Base-by-base conservation (phyloP, 2,329 filamentous ascomycete genomes). In the Capronia epimyces region DNA sequence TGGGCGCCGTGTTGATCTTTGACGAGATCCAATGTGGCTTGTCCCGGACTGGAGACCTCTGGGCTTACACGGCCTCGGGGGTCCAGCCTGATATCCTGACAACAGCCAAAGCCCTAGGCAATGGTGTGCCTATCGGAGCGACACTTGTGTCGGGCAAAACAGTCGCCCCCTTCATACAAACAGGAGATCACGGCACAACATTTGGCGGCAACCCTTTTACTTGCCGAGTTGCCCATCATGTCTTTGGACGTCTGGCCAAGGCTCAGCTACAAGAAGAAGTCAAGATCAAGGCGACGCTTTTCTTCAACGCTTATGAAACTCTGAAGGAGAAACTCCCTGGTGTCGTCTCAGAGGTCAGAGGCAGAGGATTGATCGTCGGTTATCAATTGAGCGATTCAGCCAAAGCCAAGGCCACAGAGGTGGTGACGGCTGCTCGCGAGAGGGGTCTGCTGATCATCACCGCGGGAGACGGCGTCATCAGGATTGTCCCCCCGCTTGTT, bases 11-110 rank as follows among this genome's bases (percentile, higher is more conserved):
- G 2, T 74, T 98, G 50, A 86, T 96, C 65, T 91, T 93, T 68
- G 93, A 98, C 64, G 93, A 98, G 75, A 98, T 98, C 57, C 93
- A 98, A 71, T 96, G 89, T 68, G 93, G 93, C 46, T 76, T 98
- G 27, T 82, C 84, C 21, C 84, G 93, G 46, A 97, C 93, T 1
- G 93, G 93, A 29, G 78, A 76, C 10, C 78, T 98, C 62, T 98
- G 93, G 93, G 93, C 93, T 0, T 91, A 98, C 65, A 62, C 66
- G 8, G 65, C 66, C 20, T 67, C 66, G 20, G 64, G 57, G 16
- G 89, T 89, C 1, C 93, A 98, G 66, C 93, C 93, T 5, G 93
- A 98, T 64, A 84, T 98, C 59, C 72, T 98, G 57, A 96, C 91
- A 12, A 91, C 87, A 0, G 93, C 93, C 50, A 98, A 98, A 74